Conservation (phyloP, 2,329 filamentous ascomycete species). For the Cercospora sp. region DNA sequence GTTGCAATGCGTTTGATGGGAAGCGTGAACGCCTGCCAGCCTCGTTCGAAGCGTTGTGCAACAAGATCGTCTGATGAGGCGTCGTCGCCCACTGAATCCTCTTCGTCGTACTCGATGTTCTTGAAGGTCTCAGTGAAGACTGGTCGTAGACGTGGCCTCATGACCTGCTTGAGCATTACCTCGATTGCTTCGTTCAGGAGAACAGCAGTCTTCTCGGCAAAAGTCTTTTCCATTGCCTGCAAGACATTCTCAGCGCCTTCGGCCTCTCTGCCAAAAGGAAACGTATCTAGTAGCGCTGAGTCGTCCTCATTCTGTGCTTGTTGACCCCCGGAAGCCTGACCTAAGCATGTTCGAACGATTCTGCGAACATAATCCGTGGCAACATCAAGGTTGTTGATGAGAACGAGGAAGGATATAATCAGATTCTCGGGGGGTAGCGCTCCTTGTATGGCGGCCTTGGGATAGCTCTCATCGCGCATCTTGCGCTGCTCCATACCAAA, state of each 20-base stretch:
- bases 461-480: conserved; percentile 95
- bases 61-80: conserved; percentile 63
- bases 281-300: conserved; percentile 55
- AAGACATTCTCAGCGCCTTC: conserved; percentile 68
- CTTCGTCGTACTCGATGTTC: conserved; percentile 78
- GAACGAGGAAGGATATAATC: conserved; percentile 83
- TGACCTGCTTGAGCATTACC: conserved; percentile 82
- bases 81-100: conserved; percentile 53
- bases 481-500: conserved; percentile 96
- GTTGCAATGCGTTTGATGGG: conserved; percentile 86
- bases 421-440: conserved; percentile 83
- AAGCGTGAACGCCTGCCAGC: conserved; percentile 82
- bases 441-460: conserved; percentile 74
- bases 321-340: conserved; percentile 21
- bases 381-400: conserved; percentile 94
- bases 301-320: conserved; percentile 10
- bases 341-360: conserved; percentile 72
- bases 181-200: conserved; percentile 80
- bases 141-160: conserved; percentile 80
- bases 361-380: conserved; percentile 86
- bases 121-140: conserved; percentile 87
- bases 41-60: conserved; percentile 74
- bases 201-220: conserved; percentile 76
- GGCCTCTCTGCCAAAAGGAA: conserved; percentile 78
- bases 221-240: conserved; percentile 67